Evolutionary conservation across 805 yeast genomes (phyloP), one percentile per base, ranked within the genome.

Genomic region (Alloascoidea africana): DNA sequence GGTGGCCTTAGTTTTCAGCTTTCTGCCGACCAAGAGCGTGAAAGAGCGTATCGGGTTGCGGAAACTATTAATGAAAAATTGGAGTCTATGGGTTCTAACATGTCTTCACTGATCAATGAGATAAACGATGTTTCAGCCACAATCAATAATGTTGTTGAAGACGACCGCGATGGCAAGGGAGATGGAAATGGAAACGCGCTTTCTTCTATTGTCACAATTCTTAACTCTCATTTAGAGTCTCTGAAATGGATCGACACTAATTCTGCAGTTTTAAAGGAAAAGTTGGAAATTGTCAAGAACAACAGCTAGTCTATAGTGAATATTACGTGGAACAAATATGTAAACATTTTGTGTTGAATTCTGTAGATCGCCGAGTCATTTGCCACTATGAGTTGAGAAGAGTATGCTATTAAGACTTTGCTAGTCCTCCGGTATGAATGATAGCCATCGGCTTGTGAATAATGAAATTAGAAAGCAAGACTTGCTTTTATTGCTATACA

Each of bases 201-300:
- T 11, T 53, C 65, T 2, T 64, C 59, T 39, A 71, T 89, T 43
- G 78, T 91, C 18, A 78, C 75, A 54, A 65, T 91, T 44, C 68
- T 91, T 52, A 87, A 89, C 53, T 73, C 84, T 35, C 97, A 91
- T 55, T 63, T 91, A 56, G 91, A 87, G 43, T 84, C 94, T 44
- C 67, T 91, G 58, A 85, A 77, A 53, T 86, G 87, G 66, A 71
- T 91, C 40, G 95, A 91, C 51, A 68, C 67, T 43, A 72, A 76
- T 44, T 84, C 94, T 38, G 66, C 66, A 14, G 62, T 62, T 16
- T 64, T 91, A 47, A 83, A 79, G 52, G 68, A 70, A 27, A 80
- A 83, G 55, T 55, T 91, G 42, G 70, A 66, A 48, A 30, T n/a
- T 8, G 30, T 23, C n/a, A 32, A 32, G 14, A 32, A 32, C n/a